These are phyloP conservation scores for Heteromeles arbutifolia DNA, from an alignment of 306 rosid species.

Conservation along the genomic window DNA sequence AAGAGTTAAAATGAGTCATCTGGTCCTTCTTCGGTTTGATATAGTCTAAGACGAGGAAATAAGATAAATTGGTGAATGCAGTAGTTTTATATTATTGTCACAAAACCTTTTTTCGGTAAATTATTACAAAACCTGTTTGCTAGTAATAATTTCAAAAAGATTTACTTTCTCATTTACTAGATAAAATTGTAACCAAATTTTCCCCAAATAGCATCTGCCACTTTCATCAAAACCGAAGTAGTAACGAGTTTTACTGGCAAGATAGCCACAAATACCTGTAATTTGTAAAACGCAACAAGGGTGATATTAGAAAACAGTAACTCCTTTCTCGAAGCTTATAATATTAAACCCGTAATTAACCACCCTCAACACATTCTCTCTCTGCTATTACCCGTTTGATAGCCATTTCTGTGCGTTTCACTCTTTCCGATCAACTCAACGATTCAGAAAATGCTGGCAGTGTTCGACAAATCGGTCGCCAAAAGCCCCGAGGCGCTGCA, in stretches of 20 bases:
- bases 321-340: not conserved
- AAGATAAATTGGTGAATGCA: too few relatives aligned
- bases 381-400: not conserved
- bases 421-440: not conserved
- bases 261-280: not conserved
- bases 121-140: too few relatives aligned
- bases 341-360: too few relatives aligned
- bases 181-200: not conserved
- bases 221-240: not conserved
- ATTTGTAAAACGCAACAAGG: not conserved
- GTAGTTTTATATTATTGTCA: too few relatives aligned
- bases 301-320: not conserved
- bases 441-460: slow-evolving; percentile 65
- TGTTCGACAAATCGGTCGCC: slow-evolving; percentile 80
- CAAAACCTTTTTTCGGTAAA: too few relatives aligned
- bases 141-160: too few relatives aligned
- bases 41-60: too few relatives aligned
- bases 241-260: not conserved
- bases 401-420: not conserved
- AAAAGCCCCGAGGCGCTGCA: slow-evolving; percentile 75
- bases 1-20: too few relatives aligned
- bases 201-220: not conserved
- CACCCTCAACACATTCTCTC: not conserved
- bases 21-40: too few relatives aligned
- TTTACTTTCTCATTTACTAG: not conserved